Evolutionary conservation across 2,329 filamentous ascomycete genomes (phyloP), one percentile per base, ranked within the genome.

Genomic region (Aphanocladium album): DNA sequence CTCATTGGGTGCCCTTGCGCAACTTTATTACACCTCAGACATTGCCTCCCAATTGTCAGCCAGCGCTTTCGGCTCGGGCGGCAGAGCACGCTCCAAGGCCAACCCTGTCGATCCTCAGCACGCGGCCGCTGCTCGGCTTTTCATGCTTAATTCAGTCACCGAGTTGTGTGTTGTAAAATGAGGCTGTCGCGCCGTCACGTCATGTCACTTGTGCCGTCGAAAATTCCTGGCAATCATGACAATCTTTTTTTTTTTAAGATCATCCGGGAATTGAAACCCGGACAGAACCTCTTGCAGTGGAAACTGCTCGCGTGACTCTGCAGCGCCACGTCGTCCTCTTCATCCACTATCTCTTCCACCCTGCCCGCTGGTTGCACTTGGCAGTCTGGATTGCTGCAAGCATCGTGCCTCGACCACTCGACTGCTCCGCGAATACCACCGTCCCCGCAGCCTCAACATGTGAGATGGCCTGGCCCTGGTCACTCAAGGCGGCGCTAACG

Each of bases 301-400:
- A 60, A 60, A 60, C 35, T 54, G 58, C 58, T 60, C 58, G 58
- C 58, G 58, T 60, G 58, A 55, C 55, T 49, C 35, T 43, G 14
- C 50, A 53, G 50, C 49, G 57, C 51, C 58, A 43, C 50, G 33
- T 30, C 51, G 41, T 21, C 19, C 17, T 19, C n/a, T 27, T 55
- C 55, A 41, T 19, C 35, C 51, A 54, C 51, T 37, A 17, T 27
- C 19, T 17, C 45, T 37, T 58, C 56, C 17, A 30, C n/a, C 23
- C 14, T 27, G 23, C 30, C 30, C 30, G 30, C 9, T 30, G 30
- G 30, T 53, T 39, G 23, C 51, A n/a, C 51, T 54, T 54, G 51
- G 51, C 51, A 54, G 37, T 43, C 51, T 30, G 51, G 35, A 19
- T 43, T 54, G 47, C 52, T 54, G 51, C 51, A 54, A 54, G 51